Evolutionary conservation across 2,329 filamentous ascomycete genomes (phyloP).

Genomic region (Raffaelea ambrosiae): DNA sequence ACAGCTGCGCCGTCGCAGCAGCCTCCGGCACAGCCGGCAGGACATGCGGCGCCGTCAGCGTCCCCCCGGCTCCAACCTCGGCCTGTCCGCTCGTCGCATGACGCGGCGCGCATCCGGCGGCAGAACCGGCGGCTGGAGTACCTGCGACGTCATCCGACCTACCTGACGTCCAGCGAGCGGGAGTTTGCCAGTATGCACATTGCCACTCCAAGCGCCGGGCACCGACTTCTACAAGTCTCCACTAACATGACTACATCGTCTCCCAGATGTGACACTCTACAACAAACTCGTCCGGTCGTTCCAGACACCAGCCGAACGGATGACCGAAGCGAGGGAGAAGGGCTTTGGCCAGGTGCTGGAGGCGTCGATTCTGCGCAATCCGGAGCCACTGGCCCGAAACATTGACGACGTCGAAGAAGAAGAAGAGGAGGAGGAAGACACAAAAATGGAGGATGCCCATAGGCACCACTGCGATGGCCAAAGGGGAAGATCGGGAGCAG

Average conservation of each 20-base stretch:
- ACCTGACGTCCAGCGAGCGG: conserved; percentile 52
- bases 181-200: conserved; percentile 41
- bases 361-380: conserved; percentile 54
- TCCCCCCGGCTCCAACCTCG: conserved; percentile 22
- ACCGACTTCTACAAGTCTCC: background rate
- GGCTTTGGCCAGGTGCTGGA: conserved; percentile 75
- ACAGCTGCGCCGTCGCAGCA: no score
- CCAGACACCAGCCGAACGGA: conserved; percentile 63
- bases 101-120: conserved; percentile 40
- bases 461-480: no score
- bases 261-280: conserved; percentile 74
- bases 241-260: no score
- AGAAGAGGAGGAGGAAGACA: conserved; percentile 8
- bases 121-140: conserved; percentile 76
- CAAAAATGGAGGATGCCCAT: background rate
- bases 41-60: no score
- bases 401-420: conserved; percentile 5
- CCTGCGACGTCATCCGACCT: conserved; percentile 62
- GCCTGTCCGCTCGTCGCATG: conserved; percentile 30
- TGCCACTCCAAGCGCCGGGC: background rate
- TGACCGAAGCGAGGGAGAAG: conserved; percentile 62
- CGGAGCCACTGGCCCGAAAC: conserved; percentile 3
- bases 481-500: background rate
- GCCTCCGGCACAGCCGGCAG: no score
- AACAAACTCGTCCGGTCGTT: conserved; percentile 71